Evolutionary conservation across 2,329 filamentous ascomycete species (phyloP), one percentile per base, ranked within the genome.

Genomic region (Hawksworthiomyces lignivorus): DNA sequence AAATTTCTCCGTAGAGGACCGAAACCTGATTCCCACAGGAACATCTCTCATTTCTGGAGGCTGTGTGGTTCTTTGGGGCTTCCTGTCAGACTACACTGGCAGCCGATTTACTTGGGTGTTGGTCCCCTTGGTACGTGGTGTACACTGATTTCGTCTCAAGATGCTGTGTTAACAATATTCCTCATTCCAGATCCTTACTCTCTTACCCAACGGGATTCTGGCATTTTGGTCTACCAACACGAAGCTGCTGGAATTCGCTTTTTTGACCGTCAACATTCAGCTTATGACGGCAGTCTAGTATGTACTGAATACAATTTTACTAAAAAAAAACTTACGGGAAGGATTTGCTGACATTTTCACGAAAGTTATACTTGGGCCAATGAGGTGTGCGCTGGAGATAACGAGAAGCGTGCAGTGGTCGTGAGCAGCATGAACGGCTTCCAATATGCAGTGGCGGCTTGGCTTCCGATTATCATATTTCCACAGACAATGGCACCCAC

Each of bases 221-320:
- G 55, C 56, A 7, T 39, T 51, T n/a, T 54, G 54, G 54, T 50
- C 55, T 3, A 14, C 46, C 3, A 51, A 54, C 29, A 24, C 53
- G 1, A 29, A 39, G 3, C 36, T 58, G 21, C 56, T 57, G 39
- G 48, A 56, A 22, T 58, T 57, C 39, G 56, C 56, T 8, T 57
- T 58, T 29, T 40, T 59, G n/a, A 55, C 52, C 10, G 41, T 41
- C 11, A 52, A 52, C 9, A 47, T 58, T 2, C 56, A 59, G 18
- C 50, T 62, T 1, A 59, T 62, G 56, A 61, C 61, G 4, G 59
- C 56, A 4, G 55, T 62, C 2, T 60, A 56, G 57, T 60, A 49
- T 37, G 54, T 50, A 7, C 7, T 10, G n/a, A n/a, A n/a, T n/a
- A n/a, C n/a, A n/a, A n/a, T n/a, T n/a, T n/a, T n/a, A n/a, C n/a